Percentiles rank a stretch among this genome's conserved stretches.
phyloP scores from a whole-genome alignment of 305 asterid species.

The Fraxinus sp. region DNA sequence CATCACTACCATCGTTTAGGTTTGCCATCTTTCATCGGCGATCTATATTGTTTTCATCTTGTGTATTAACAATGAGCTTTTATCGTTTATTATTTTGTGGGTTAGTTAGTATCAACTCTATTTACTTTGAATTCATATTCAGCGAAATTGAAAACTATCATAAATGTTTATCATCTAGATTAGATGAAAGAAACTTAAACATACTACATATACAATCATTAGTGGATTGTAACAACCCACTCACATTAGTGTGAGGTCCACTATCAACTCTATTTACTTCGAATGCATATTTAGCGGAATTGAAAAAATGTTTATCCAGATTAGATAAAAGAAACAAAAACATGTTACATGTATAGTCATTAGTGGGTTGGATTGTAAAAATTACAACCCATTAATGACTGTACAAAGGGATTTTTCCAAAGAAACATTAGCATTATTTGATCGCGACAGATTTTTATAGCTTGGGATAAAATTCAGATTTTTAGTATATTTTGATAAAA shows the following conservation, averaged over 20 bases:
- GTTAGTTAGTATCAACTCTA: background rate
- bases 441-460: background rate
- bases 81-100: too few relatives aligned
- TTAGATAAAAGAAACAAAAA: background rate
- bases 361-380: too few relatives aligned
- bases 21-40: background rate
- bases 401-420: too few relatives aligned
- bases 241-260: too few relatives aligned
- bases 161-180: background rate
- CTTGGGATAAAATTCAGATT: background rate
- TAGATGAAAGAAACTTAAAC: background rate
- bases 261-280: background rate
- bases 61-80: background rate
- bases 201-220: too few relatives aligned
- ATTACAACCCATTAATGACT: too few relatives aligned
- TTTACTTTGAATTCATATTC: background rate
- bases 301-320: background rate
- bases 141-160: background rate
- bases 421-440: background rate
- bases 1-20: background rate
- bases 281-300: too few relatives aligned
- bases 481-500: background rate
- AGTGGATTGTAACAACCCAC: too few relatives aligned
- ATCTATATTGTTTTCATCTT: background rate
- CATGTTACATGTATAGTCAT: too few relatives aligned